phyloP scores from a whole-genome alignment of 768 basidiomycete species.

The Gelatoporia subvermispora region DNA sequence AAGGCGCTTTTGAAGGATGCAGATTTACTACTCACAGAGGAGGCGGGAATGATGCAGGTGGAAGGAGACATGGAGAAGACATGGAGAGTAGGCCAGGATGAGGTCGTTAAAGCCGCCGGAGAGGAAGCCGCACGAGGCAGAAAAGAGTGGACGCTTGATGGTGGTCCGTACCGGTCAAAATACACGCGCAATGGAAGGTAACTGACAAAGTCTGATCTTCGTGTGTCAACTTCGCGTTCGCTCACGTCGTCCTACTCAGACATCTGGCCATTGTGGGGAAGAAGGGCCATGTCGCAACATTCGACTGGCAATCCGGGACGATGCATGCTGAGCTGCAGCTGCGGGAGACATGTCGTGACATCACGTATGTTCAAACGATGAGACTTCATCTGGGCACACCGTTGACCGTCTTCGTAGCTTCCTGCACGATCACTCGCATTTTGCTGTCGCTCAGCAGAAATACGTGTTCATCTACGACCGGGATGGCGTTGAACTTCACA shows the following conservation, averaged over 20 bases:
- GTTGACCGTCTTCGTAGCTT: constrained; percentile 44
- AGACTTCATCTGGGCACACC: background rate
- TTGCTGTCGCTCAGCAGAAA: constrained; percentile 94
- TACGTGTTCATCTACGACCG: constrained; percentile 95
- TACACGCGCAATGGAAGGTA: constrained; percentile 92
- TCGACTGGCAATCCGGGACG: constrained; percentile 88
- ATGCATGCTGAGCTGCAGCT: constrained; percentile 86
- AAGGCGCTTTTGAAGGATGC: constrained; percentile 64
- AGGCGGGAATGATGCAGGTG: constrained; percentile 66
- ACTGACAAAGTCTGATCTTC: background rate
- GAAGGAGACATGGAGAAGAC: constrained; percentile 84
- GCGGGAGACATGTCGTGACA: constrained; percentile 86
- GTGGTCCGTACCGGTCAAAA: constrained; percentile 78
- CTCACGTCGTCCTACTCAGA: constrained; percentile 33
- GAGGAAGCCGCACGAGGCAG: constrained; percentile 72
- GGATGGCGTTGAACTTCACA: constrained; percentile 89
- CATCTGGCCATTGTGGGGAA: constrained; percentile 83
- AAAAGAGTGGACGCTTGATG: constrained; percentile 77
- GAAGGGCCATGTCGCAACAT: constrained; percentile 84
- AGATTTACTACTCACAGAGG: constrained; percentile 63
- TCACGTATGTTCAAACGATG: constrained; percentile 65
- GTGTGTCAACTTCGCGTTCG: background rate
- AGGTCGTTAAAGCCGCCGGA: constrained; percentile 63
- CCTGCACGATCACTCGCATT: constrained; percentile 88
- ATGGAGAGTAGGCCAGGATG: constrained; percentile 82